Evolutionary conservation across 2,329 filamentous ascomycete species (phyloP), one percentile per base, ranked within the genome.

Genomic region (Clonostachys rhizophaga): DNA sequence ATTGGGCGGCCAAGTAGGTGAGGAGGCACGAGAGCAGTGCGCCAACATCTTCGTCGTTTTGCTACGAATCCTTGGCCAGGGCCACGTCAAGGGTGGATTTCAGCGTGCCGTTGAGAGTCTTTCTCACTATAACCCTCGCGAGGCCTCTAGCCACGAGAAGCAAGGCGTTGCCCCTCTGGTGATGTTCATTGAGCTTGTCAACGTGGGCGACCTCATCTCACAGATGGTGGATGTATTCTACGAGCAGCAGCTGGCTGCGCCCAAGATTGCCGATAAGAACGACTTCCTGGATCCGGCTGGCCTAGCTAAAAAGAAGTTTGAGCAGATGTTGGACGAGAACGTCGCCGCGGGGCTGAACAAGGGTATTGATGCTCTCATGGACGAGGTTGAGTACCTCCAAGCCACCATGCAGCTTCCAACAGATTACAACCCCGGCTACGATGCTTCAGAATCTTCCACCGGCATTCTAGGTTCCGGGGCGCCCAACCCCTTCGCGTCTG

Each of bases 181-280:
- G 42, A 96, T 89, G 1, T 99, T 99, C 59, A 83, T 99, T 51
- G 94, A 99, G 68, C 80, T 99, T 30, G 94, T 99, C 64, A 99
- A 99, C 61, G 92, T 99, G 1, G 94, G 94, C 49, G 94, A 99
- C 64, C 76, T 99, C 49, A 99, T 99, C 57, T 90, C 95, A 50
- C 94, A 99, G 65, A 99, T 99, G 94, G 83, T 99, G 49, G 94
- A 99, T 62, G 91, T 99, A 34, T 99, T 99, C 63, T 99, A 95
- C 68, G 88, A 95, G 62, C 94, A 97, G 68, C 94, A 99, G 69
- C 79, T 99, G 30, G 83, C 91, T 6, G 80, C 83, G 1, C 81
- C 87, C 13, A 88, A 88, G 58, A 84, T 99, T 46, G 87, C 87
- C 2, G 92, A 97, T 62, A 84, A 88, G 40, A 95, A 95, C 62